A percentile compares a stretch with the other conserved stretches of the same genome.
These are phyloP conservation scores for Dispira parvispora DNA, from an alignment of 192 early-diverging fungal genomes.

Conservation along the genomic window DNA sequence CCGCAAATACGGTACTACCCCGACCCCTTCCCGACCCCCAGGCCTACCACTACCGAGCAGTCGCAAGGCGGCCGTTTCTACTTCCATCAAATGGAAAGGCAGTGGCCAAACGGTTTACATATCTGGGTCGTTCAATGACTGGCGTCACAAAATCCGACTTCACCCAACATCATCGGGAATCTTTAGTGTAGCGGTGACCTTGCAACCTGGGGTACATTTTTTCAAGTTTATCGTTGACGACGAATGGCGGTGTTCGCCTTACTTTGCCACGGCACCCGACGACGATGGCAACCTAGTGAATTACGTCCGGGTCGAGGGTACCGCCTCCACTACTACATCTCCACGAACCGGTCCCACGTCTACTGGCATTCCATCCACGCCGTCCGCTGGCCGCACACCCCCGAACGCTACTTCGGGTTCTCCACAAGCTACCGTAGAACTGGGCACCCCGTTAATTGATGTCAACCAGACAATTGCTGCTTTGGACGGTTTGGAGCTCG, in stretches of 20 bases:
- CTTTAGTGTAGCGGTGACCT: constrained; percentile 39
- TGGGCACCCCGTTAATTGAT: background rate
- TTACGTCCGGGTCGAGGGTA: constrained; percentile 73
- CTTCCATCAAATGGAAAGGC: background rate
- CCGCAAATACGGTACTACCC: background rate
- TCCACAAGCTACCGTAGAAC: no score
- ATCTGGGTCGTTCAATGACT: constrained; percentile 93
- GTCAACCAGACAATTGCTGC: background rate
- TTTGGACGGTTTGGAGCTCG: constrained; percentile 15
- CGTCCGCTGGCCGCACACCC: background rate
- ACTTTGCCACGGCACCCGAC: constrained; percentile 79
- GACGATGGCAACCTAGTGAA: constrained; percentile 93
- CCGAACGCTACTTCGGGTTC: background rate
- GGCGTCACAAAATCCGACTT: constrained; percentile 85
- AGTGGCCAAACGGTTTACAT: constrained; percentile 72
- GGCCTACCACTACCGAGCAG: background rate
- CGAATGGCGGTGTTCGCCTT: constrained; percentile 91
- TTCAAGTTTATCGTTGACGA: constrained; percentile 98
- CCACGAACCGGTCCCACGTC: background rate
- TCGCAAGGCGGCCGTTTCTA: background rate
- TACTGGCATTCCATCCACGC: background rate
- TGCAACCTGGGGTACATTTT: constrained; percentile 87
- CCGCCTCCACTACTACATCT: background rate
- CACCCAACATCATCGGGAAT: constrained; percentile 19
- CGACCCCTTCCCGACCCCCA: background rate